These are phyloP conservation scores for Carpinus viminea DNA, from an alignment of 306 rosid genomes.

Conservation along the genomic window DNA sequence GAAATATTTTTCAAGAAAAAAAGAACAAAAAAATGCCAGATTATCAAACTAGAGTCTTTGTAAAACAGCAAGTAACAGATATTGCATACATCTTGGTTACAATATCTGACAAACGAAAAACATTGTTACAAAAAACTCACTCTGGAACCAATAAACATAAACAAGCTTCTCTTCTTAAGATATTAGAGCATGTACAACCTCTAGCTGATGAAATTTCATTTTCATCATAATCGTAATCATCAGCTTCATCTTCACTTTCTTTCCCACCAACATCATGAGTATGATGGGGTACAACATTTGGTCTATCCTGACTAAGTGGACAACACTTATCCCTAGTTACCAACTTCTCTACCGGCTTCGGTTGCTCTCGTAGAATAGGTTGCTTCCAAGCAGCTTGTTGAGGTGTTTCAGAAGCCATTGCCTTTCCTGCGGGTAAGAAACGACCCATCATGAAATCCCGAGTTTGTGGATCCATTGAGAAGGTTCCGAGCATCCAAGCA, in stretches of 20 bases:
- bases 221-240: conserved; percentile 31
- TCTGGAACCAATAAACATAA: no score
- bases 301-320: conserved; percentile 40
- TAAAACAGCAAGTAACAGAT: no score
- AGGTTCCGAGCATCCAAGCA: conserved; percentile 62
- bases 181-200: no score
- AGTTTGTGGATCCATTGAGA: conserved; percentile 52
- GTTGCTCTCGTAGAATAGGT: conserved; percentile 45
- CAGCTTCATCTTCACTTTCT: conserved; percentile 55
- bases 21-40: no score
- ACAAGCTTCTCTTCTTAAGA: no score
- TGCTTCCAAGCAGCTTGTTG: conserved; percentile 51
- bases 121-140: no score
- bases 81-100: no score
- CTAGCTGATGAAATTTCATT: conserved; percentile 33
- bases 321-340: conserved; percentile 24
- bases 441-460: conserved; percentile 83
- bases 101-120: no score
- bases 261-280: conserved; percentile 35
- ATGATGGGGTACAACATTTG: conserved; percentile 32
- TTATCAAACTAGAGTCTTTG: no score
- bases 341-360: conserved; percentile 45
- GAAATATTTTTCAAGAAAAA: no score
- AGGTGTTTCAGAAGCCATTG: conserved; percentile 66
- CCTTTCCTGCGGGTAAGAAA: conserved; percentile 89